Conservation (phyloP, 2,329 filamentous ascomycete genomes). For the Botrytis sinoallii region DNA sequence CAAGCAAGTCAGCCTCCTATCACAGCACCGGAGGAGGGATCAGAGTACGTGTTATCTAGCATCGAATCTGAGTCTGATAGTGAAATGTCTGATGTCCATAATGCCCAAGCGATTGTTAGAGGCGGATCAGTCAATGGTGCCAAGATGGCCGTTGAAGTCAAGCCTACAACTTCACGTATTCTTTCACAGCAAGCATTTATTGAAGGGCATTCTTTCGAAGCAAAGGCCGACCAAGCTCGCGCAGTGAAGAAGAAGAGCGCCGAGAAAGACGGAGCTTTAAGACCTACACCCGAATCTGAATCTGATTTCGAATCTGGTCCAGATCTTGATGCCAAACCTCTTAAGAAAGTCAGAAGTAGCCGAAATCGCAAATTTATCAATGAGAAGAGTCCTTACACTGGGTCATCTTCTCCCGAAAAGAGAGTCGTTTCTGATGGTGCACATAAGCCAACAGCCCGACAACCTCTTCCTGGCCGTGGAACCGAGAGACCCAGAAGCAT, state of each 20-base stretch:
- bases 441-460: not conserved
- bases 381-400: slow-evolving; percentile 21
- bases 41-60: slow-evolving; percentile 12
- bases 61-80: slow-evolving; percentile 14
- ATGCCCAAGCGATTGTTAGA: not conserved
- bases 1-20: not conserved
- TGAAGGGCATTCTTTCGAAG: not conserved
- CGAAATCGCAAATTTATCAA: slow-evolving; percentile 20
- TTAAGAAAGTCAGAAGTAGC: slow-evolving; percentile 15
- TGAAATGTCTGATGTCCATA: slow-evolving; percentile 5
- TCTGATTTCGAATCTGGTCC: slow-evolving; percentile 25
- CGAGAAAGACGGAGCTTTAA: slow-evolving; percentile 28
- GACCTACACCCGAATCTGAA: slow-evolving; percentile 23
- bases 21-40: not conserved
- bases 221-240: not conserved
- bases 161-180: not conserved
- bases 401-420: slow-evolving; percentile 17
- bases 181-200: not conserved
- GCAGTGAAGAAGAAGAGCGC: slow-evolving; percentile 25
- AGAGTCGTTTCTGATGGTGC: slow-evolving; percentile 7
- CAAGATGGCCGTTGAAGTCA: slow-evolving; percentile 12
- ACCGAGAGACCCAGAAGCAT: slow-evolving; percentile 21
- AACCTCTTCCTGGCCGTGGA: slow-evolving; percentile 26
- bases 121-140: not conserved
- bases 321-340: not conserved